Conservation (phyloP, 1,284 basidiomycete genomes). For the Ustilago shanxiensis region DNA sequence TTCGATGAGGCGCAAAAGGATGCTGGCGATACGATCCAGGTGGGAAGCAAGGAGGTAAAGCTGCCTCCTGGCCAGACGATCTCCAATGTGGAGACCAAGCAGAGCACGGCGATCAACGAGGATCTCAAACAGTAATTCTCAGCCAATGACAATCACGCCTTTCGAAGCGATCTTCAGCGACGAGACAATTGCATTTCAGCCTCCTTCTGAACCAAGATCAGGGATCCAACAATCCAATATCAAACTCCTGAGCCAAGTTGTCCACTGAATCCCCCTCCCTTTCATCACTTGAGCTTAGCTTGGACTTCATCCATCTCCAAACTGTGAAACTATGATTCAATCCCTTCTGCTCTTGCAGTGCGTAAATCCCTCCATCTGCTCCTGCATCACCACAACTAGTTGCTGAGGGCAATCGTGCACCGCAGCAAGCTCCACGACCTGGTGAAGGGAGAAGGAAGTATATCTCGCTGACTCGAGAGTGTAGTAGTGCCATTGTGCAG, state of each 20-base stretch:
- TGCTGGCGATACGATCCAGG: constrained; percentile 19
- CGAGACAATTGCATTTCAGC: background rate
- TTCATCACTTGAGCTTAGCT: background rate
- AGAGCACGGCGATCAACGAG: background rate
- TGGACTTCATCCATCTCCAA: constrained; percentile 66
- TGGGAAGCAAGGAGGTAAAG: constrained; percentile 32
- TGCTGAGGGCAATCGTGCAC: constrained; percentile 20
- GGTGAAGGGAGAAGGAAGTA: constrained; percentile 62
- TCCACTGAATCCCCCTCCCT: constrained; percentile 2
- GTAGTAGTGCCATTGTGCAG: constrained; percentile 68
- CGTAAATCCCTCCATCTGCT: constrained; percentile 64
- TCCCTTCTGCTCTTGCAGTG: constrained; percentile 71
- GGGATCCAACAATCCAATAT: constrained; percentile 42
- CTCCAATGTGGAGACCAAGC: background rate
- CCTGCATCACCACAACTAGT: constrained; percentile 34
- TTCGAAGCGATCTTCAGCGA: background rate
- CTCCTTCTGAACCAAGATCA: background rate
- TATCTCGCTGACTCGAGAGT: constrained; percentile 60
- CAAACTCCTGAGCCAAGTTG: constrained; percentile 21
- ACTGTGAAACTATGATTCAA: constrained; percentile 71
- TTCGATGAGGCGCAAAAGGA: constrained; percentile 30
- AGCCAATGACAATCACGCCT: background rate
- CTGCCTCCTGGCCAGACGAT: background rate
- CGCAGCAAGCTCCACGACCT: constrained; percentile 63
- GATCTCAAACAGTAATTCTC: background rate